Evolutionary conservation across 164 flowering plant genomes (phyloP).

Genomic region (Kingdonia uniflora): DNA sequence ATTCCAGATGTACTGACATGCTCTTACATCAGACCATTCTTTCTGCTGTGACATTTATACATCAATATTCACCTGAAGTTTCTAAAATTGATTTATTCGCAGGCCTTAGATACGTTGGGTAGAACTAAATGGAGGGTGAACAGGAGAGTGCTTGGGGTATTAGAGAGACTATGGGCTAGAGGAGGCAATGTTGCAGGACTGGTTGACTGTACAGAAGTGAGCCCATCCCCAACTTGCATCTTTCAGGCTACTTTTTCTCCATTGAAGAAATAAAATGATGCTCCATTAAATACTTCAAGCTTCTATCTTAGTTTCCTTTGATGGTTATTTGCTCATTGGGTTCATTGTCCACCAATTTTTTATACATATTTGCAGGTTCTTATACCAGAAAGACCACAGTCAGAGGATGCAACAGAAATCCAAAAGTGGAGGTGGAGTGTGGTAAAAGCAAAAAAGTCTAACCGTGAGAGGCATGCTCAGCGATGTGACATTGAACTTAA

Average conservation of each 20-base stretch:
- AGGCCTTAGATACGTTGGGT: conserved; percentile 94
- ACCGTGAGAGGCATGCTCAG: conserved; percentile 75
- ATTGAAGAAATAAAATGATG: neutral
- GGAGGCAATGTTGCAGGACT: conserved; percentile 82
- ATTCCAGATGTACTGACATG: no score
- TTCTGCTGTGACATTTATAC: no score
- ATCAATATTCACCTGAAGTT: no score
- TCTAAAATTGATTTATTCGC: conserved; percentile 7
- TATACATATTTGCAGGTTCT: conserved; percentile 33
- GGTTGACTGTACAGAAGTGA: conserved; percentile 75
- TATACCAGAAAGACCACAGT: conserved; percentile 51
- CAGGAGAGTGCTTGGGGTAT: conserved; percentile 52
- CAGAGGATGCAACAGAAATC: conserved; percentile 50
- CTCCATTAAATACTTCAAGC: no score
- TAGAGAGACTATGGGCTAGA: conserved; percentile 69
- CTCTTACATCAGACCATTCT: no score
- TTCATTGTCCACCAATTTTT: neutral
- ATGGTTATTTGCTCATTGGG: no score
- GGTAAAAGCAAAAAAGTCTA: conserved; percentile 63
- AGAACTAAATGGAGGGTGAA: conserved; percentile 92
- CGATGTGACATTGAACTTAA: conserved; percentile 86
- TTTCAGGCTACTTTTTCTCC: neutral
- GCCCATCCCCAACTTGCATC: conserved; percentile 15
- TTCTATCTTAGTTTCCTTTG: neutral
- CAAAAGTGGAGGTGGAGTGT: conserved; percentile 62